Conservation (phyloP, 116 monocot genomes). For the Dioscorea cayenensis region DNA sequence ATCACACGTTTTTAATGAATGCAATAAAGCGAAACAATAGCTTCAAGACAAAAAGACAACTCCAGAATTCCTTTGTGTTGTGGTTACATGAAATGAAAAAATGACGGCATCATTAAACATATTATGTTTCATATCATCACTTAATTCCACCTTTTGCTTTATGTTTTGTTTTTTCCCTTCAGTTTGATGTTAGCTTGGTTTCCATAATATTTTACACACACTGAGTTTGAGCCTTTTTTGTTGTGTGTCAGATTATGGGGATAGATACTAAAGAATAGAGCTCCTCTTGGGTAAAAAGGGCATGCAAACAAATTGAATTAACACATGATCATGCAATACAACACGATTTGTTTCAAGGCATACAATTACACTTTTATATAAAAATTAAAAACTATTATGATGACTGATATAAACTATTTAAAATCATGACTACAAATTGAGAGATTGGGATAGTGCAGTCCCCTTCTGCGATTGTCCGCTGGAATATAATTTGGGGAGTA, state of each 20-base stretch:
- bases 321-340: not conserved
- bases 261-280: not conserved
- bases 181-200: not conserved
- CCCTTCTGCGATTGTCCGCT: too few species aligned
- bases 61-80: constrained; percentile 14
- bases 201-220: not conserved
- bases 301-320: constrained; percentile 5
- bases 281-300: not conserved
- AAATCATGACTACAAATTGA: too few species aligned
- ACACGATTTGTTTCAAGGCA: too few species aligned
- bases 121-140: constrained; percentile 8
- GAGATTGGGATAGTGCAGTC: too few species aligned
- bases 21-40: constrained; percentile 23
- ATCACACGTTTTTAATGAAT: constrained; percentile 15
- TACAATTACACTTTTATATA: too few species aligned
- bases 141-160: not conserved
- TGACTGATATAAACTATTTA: too few species aligned
- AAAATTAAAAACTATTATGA: too few species aligned
- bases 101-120: constrained; percentile 14
- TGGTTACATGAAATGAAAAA: constrained; percentile 20
- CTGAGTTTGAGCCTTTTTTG: not conserved
- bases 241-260: constrained; percentile 10
- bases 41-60: constrained; percentile 10
- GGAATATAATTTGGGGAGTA: too few species aligned
- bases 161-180: not conserved